Evolutionary conservation across 192 early-diverging fungal species (phyloP), one percentile per base, ranked within the genome.

Genomic region (Geranomyces michiganensis): DNA sequence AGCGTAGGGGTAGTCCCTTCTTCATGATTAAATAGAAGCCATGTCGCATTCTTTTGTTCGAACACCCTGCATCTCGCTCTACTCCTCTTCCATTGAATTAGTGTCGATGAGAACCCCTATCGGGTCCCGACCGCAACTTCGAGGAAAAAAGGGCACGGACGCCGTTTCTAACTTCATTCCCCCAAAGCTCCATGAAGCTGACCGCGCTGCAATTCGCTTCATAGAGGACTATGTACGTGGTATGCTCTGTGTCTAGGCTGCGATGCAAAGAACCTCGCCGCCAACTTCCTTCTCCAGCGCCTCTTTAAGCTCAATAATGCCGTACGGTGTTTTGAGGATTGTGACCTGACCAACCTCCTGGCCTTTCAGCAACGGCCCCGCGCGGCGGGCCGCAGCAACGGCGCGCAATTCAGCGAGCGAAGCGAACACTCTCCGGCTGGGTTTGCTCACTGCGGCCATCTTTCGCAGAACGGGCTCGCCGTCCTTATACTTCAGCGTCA

Each of bases 401-500:
- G 81, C 83, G 82, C 79, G 83, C 55, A 95, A 81, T 78, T 99
- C 94, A 41, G 87, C 80, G n/a, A 92, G 82, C 41, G 87, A 88
- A 74, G 92, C 92, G 76, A 80, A 86, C 60, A 98, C 80, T 67
- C 89, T 88, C 62, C 92, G 88, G 12, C 90, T 91, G 2, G 94
- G 92, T 74, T 94, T 96, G 67, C 89, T 91, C n/a, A 99, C 84
- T 27, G 87, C 86, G 17, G 73, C 77, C 90, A 99, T 92, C 29
- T 81, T 78, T 41, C 82, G 80, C 43, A 99, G 77, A 24, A 93
- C 94, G 26, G 96, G 92, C 47, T 78, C 75, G 36, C 80, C 80
- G 59, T 94, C 84, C 72, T 87, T 82, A 88, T 96, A 99, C 82
- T 99, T 99, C 60, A 99, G 87, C 56, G 91, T 86, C 36, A 99